Percentiles rank a stretch among this genome's conserved stretches.
phyloP scores from a whole-genome alignment of 2,329 filamentous ascomycete species.

The Apiospora saccharicola region DNA sequence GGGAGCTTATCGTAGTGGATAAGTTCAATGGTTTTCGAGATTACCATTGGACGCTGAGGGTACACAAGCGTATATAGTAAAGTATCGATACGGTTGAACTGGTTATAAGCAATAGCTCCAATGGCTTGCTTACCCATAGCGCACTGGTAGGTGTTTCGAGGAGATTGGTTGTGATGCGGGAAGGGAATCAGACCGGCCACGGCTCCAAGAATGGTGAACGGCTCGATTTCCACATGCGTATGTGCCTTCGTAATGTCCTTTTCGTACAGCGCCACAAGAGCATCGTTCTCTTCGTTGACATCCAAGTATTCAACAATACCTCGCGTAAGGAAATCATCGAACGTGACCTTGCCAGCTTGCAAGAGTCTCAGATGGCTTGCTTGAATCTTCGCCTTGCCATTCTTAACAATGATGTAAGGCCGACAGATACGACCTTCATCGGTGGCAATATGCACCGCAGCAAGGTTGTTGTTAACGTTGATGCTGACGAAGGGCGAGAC shows the following conservation, averaged over 20 bases:
- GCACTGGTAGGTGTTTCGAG: conserved; percentile 98
- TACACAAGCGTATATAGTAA: conserved; percentile 97
- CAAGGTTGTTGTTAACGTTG: conserved; percentile 92
- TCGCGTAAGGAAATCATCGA: conserved; percentile 90
- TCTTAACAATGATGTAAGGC: conserved; percentile 93
- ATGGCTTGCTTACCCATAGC: conserved; percentile 99
- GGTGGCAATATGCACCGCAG: conserved; percentile 91
- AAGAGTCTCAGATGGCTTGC: conserved; percentile 80
- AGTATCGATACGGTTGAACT: conserved; percentile 96
- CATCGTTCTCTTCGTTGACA: conserved; percentile 98
- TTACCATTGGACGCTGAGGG: conserved; percentile 96
- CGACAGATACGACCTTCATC: conserved; percentile 97
- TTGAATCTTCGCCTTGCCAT: conserved; percentile 82
- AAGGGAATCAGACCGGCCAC: conserved; percentile 97
- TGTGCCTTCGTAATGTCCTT: conserved; percentile 81
- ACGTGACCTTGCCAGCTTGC: conserved; percentile 83
- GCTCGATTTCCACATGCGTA: conserved; percentile 96
- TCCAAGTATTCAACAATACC: conserved; percentile 97
- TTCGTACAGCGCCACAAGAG: conserved; percentile 90
- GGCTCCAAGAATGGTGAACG: conserved; percentile 94
- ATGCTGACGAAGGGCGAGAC: conserved; percentile 97
- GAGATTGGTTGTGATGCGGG: conserved; percentile 98
- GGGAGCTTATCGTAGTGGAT: conserved; percentile 98
- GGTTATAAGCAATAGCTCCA: conserved; percentile 96
- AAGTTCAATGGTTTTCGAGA: conserved; percentile 94